phyloP scores from a whole-genome alignment of 495 filamentous ascomycete genomes.

The Aspergillus coremiiformis region DNA sequence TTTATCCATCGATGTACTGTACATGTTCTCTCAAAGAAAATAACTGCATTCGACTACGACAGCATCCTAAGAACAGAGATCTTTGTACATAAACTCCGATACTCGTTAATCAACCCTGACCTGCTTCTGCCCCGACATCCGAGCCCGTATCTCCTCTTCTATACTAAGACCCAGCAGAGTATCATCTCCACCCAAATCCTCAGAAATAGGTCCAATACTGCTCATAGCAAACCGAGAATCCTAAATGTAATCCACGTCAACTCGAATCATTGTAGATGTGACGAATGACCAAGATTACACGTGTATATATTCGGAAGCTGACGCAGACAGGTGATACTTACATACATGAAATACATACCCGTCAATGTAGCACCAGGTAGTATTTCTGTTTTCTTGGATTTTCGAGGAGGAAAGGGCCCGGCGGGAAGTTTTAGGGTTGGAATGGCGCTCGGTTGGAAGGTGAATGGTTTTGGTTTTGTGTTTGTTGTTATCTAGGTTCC shows the following conservation, averaged over 20 bases:
- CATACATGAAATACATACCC: conserved; percentile 9
- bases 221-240: background rate
- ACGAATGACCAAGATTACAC: background rate
- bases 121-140: background rate
- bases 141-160: background rate
- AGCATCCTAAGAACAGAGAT: background rate
- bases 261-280: no score
- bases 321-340: background rate
- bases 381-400: background rate
- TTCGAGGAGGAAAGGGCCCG: background rate
- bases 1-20: background rate
- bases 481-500: conserved; percentile 1
- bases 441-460: conserved; percentile 4
- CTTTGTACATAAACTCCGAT: background rate
- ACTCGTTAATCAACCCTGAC: background rate
- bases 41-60: background rate
- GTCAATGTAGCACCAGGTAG: conserved; percentile 2
- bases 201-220: background rate
- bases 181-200: background rate
- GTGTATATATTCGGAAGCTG: background rate
- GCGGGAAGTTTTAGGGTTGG: conserved; percentile 3
- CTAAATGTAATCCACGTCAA: background rate
- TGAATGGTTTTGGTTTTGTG: background rate
- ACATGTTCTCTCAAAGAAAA: background rate
- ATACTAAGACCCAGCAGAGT: background rate